These are phyloP conservation scores for Zygnema cylindricum DNA, from an alignment of 139 green algal genomes.

Conservation along the genomic window DNA sequence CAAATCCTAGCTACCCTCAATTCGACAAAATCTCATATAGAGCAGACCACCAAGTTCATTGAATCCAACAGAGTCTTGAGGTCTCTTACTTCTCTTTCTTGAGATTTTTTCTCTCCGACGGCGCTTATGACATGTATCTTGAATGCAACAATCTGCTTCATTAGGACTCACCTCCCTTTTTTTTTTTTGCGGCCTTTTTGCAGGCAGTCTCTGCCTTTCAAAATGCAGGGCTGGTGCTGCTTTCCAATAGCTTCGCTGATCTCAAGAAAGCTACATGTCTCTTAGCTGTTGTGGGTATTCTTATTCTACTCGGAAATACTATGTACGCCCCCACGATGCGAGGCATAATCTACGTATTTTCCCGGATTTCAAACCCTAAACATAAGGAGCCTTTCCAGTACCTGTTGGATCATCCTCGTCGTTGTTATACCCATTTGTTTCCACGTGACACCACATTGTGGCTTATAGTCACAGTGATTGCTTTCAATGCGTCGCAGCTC, in stretches of 20 bases:
- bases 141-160: too few species aligned
- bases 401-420: constrained; percentile 30
- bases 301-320: constrained; percentile 49
- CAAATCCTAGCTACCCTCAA: too few species aligned
- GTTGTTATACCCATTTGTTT: constrained; percentile 51
- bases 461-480: neutral
- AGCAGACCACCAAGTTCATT: too few species aligned
- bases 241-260: constrained; percentile 35
- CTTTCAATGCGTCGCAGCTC: neutral
- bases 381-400: neutral
- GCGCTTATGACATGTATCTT: too few species aligned
- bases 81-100: too few species aligned
- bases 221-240: constrained; percentile 44
- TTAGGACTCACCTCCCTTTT: too few species aligned
- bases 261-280: constrained; percentile 35
- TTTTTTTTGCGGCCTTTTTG: too few species aligned
- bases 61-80: too few species aligned
- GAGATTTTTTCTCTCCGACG: too few species aligned
- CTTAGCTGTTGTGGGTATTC: constrained; percentile 34
- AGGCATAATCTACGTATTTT: neutral
- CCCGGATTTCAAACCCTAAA: neutral
- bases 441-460: neutral
- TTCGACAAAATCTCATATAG: too few species aligned
- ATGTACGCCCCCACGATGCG: constrained; percentile 40
- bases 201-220: constrained; percentile 36